phyloP scores from a whole-genome alignment of 2,329 filamentous ascomycete species.

The Colletotrichum sp. region DNA sequence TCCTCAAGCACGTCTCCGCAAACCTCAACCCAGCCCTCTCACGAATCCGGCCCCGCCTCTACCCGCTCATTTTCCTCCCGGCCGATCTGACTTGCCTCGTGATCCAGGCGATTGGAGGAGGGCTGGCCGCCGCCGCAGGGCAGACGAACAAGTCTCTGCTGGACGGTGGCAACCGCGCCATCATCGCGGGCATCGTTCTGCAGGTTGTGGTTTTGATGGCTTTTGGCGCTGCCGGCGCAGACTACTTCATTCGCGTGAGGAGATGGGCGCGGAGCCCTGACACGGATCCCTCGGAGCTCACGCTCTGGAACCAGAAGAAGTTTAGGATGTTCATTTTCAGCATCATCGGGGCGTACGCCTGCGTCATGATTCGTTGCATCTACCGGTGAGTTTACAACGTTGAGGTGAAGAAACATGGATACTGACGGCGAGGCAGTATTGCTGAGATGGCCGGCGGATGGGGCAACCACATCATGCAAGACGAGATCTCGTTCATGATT shows the following conservation, averaged over 20 bases:
- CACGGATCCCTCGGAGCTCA: slow-evolving; percentile 26
- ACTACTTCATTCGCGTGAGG: slow-evolving; percentile 50
- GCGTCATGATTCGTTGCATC: slow-evolving; percentile 57
- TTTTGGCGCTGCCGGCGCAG: slow-evolving; percentile 49
- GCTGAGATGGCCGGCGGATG: slow-evolving; percentile 70
- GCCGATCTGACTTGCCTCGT: slow-evolving; percentile 64
- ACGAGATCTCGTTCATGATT: slow-evolving; percentile 63
- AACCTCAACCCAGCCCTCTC: slow-evolving; percentile 54
- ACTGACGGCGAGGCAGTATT: slow-evolving; percentile 46
- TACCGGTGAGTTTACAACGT: slow-evolving; percentile 49
- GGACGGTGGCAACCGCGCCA: slow-evolving; percentile 52
- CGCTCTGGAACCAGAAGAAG: slow-evolving; percentile 46
- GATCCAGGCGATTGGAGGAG: slow-evolving; percentile 64
- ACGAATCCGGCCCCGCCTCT: slow-evolving; percentile 55
- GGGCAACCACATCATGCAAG: slow-evolving; percentile 68
- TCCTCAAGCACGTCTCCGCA: slow-evolving; percentile 63
- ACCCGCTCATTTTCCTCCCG: slow-evolving; percentile 64
- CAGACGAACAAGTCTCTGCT: slow-evolving; percentile 43
- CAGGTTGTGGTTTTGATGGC: slow-evolving; percentile 55
- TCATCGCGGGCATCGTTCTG: slow-evolving; percentile 59
- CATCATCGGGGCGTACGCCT: slow-evolving; percentile 48
- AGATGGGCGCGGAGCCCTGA: slow-evolving; percentile 39
- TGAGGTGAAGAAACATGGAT: fast-evolving
- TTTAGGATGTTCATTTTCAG: slow-evolving; percentile 50
- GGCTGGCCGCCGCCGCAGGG: slow-evolving; percentile 56